Base-by-base conservation (phyloP, 2,329 filamentous ascomycete genomes). In the Fusarium sp. region DNA sequence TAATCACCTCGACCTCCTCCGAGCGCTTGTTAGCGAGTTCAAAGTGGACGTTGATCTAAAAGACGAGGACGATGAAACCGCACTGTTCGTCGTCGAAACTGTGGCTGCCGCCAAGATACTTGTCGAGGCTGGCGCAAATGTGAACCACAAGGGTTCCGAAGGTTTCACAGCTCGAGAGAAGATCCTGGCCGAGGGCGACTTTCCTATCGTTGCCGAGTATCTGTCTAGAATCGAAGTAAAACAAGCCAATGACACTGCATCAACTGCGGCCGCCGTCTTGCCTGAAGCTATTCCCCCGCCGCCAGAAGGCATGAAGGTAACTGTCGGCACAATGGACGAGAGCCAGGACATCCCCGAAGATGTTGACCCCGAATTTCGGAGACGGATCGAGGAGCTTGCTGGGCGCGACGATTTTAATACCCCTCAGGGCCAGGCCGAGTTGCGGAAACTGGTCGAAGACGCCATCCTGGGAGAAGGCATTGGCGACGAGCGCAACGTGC, bases 61-160 rank as follows among this genome's bases (percentile, higher is more conserved):
- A 75, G 96, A 99, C 80, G 94, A 98, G 82, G 96, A 99, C 81
- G 90, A 92, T 66, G 96, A 99, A 84, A 98, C 96, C 1, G 93
- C 96, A n/a, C 87, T 99, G 6, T 99, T 98, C 80, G 94, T 95
- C n/a, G 91, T 92, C 31, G 96, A 99, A 83, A 94, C 91, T 0
- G 86, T 93, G 58, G 92, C 93, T 5, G 92, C 94, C 50, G 96
- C 96, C 22, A 90, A 90, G 77, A 89, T 92, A 62, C 86, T 99
- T 9, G 89, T 98, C 4, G 94, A 98, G 82, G 86, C 98, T 4
- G 90, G 91, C 6, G 90, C 93, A 35, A 91, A 97, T 76, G 82
- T 89, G 40, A 84, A 83, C 22, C 86, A 92, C 68, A 88, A 85
- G 75, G 95, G 96, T 73, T 85, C 88, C 24, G 94, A 97, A 18